Base-by-base conservation (phyloP, 148 eudicot species). In the Talinum fruticosum region DNA sequence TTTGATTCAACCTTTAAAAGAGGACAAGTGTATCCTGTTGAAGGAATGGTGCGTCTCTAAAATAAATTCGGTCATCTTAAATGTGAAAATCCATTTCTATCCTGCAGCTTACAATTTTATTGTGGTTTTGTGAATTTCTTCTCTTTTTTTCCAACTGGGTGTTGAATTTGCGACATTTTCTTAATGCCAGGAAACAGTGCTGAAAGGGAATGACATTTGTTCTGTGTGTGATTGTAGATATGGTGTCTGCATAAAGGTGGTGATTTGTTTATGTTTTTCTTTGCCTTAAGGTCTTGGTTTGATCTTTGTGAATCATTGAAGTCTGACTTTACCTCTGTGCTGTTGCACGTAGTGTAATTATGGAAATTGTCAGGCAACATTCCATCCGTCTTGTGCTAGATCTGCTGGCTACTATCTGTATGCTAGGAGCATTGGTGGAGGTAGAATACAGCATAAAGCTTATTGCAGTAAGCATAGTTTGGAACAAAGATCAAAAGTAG, bases 161-260 rank as follows among this genome's bases (percentile, higher is more conserved):
- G 21, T 79, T 76, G 47, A 68, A 37, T 61, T 24, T 72, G 49
- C 64, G 38, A 59, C 23, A 21, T 14, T 38, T 79, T 4, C 73
- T 76, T 80, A 66, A 45, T 85, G 70, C 36, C 92, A 93, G 99
- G 99, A 89, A 54, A 83, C 81, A 15, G 78, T 90, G 38, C 37
- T 75, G 73, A 93, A 83, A 83, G 97, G 93, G 53, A 79, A 67
- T 82, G 94, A 89, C 74, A n/a, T 75, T 24, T 96, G 99, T 79
- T 81, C 83, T 65, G 87, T 93, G 26, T 96, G 99, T 75, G 86
- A 80, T 79, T 88, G 82, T 34, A 93, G 80, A 78, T 86, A 79
- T 79, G 99, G 99, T 77, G 99, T 88, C 70, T 93, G 97, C 85
- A 76, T 93, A 70, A 96, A 96, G 99, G 99, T 96, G 74, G 76